Percentiles rank a stretch among this genome's conserved stretches.
These are phyloP conservation scores for Shiraia sp. DNA, from an alignment of 2,329 filamentous ascomycete species.

Conservation along the genomic window DNA sequence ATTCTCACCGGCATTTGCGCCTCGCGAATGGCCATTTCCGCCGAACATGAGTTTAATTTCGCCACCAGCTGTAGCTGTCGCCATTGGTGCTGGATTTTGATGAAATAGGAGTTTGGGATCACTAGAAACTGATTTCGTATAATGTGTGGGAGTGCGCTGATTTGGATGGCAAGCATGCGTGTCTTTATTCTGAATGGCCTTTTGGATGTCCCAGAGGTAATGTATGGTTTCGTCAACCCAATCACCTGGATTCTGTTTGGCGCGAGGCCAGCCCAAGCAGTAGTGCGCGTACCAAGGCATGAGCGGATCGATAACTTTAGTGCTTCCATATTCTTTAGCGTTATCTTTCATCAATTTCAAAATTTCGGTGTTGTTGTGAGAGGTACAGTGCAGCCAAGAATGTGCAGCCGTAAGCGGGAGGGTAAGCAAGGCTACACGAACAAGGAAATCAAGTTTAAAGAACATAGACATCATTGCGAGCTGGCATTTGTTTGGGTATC, in stretches of 20 bases:
- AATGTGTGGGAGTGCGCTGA: slow-evolving; percentile 16
- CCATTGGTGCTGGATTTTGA: slow-evolving; percentile 21
- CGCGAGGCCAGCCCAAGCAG: slow-evolving; percentile 27
- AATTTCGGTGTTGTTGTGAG: slow-evolving; percentile 27
- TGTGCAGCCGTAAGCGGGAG: slow-evolving; percentile 16
- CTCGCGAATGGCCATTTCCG: slow-evolving; percentile 31
- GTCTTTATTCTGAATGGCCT: slow-evolving; percentile 1
- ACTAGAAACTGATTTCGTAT: not conserved
- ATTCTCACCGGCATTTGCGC: slow-evolving; percentile 18
- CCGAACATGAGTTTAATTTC: slow-evolving; percentile 29
- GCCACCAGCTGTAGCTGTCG: slow-evolving; percentile 14
- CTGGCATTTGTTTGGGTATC: too few species aligned
- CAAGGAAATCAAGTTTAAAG: not conserved
- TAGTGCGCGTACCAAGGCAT: slow-evolving; percentile 22
- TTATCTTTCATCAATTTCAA: slow-evolving; percentile 20
- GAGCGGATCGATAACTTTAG: not conserved
- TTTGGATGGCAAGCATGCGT: slow-evolving; percentile 22
- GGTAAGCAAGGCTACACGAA: slow-evolving; percentile 1
- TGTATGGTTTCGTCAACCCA: slow-evolving; percentile 28
- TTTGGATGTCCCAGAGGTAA: slow-evolving; percentile 17
- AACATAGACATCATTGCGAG: not conserved
- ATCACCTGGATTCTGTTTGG: slow-evolving; percentile 26
- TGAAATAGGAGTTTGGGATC: slow-evolving; percentile 2
- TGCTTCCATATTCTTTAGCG: not conserved
- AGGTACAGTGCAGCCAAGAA: slow-evolving; percentile 31